Conservation (phyloP, 164 flowering plant species). For the Cinnamomum micranthum region DNA sequence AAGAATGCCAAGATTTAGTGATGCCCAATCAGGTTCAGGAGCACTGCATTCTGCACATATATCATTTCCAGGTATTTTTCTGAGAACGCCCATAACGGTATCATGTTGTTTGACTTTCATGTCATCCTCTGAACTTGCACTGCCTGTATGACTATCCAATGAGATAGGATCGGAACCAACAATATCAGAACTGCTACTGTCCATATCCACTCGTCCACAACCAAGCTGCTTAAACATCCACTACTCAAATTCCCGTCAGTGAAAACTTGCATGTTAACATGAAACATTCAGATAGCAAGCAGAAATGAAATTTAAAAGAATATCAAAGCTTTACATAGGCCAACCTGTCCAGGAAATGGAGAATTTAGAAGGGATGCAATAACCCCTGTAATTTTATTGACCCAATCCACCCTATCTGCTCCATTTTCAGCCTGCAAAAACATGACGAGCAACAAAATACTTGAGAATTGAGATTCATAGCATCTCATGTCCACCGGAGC, state of each 20-base stretch:
- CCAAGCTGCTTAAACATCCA: constrained; percentile 27
- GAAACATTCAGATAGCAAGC: background rate
- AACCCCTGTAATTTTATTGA: constrained; percentile 81
- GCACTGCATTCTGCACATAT: constrained; percentile 86
- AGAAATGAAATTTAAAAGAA: background rate
- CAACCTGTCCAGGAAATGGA: constrained; percentile 67
- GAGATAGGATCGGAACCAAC: constrained; percentile 24
- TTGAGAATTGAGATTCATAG: background rate
- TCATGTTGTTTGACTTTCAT: constrained; percentile 30
- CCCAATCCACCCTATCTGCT: constrained; percentile 90
- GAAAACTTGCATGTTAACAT: constrained; percentile 7
- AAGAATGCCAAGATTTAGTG: constrained; percentile 83
- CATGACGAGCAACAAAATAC: background rate
- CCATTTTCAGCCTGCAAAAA: constrained; percentile 84
- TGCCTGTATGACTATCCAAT: constrained; percentile 13
- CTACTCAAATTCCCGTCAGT: constrained; percentile 10
- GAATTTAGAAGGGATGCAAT: constrained; percentile 81
- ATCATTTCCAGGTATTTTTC: constrained; percentile 82
- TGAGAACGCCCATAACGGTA: constrained; percentile 47
- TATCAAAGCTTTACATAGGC: background rate
- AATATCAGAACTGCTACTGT: constrained; percentile 14
- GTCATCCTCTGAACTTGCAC: constrained; percentile 25
- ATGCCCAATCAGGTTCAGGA: constrained; percentile 94
- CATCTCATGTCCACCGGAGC: background rate
- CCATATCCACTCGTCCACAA: constrained; percentile 22